Base-by-base conservation (phyloP, 208 protist species). In the Acanthamoeba comandoni region DNA sequence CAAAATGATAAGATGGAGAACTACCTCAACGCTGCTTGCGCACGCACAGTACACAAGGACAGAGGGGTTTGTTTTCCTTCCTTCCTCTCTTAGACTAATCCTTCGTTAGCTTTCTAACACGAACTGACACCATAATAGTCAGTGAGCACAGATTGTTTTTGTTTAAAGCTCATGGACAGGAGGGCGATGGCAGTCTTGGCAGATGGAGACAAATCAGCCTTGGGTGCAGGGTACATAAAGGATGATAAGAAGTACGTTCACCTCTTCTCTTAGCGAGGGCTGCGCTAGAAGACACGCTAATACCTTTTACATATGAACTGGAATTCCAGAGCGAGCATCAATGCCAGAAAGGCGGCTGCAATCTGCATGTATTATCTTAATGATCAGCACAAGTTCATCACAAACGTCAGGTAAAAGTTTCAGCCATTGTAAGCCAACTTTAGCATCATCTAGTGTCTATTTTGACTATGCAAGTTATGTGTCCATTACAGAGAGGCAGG, bases 351-450 rank as follows among this genome's bases (percentile, higher is more conserved):
- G 71, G 71, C 71, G 24, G 43, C 13, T 9, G 71, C 71, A 24
- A 82, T 82, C 22, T 82, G 71, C 39, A 82, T 82, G 71, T 82
- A 82, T 29, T 53, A 82, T n/a, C 71, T 82, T 3, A 82, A 82
- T 53, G 71, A 82, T 29, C 71, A 82, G n/a, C 71, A 82, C 71
- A 82, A 82, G 24, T 82, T 62, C 22, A 82, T 82, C 71, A 82
- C 71, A 12, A 62, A 48, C 13, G 51, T 82, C 48, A 22, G 71
- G 71, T 82, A 82, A 65, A 22, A 65, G n/a, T 48, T 77, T 8
- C 9, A 55, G 9, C 8, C 29, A 26, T 22, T 58, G 29, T 8
- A 35, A 19, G 11, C 17, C 70, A 13, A 1, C 11, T 9, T 79
- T 52, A 2, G 7, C 2, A 73, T 35, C 48, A 12, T 57, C 35